These are phyloP conservation scores for Lachancea sp. DNA, from an alignment of 805 yeast genomes.

Conservation along the genomic window DNA sequence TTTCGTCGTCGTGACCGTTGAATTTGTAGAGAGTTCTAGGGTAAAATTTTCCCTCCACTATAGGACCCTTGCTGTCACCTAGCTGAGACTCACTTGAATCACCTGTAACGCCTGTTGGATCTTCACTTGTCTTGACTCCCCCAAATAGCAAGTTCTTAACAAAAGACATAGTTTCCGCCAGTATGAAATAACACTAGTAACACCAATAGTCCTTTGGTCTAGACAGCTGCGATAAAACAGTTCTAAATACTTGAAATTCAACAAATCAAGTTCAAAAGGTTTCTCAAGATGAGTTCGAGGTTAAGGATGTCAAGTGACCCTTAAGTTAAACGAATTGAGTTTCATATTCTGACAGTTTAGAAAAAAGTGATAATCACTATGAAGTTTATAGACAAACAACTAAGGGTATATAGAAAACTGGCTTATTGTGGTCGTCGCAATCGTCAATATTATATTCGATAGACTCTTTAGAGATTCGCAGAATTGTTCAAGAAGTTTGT, in stretches of 20 bases:
- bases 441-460: no score
- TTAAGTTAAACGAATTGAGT: constrained; percentile 4
- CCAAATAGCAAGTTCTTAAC: constrained; percentile 30
- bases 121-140: constrained; percentile 30
- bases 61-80: constrained; percentile 29
- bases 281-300: background rate
- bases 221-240: no score
- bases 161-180: constrained; percentile 28
- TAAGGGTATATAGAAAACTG: no score
- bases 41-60: constrained; percentile 50
- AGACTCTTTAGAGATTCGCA: no score
- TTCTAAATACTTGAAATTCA: no score
- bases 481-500: no score
- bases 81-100: constrained; percentile 8
- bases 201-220: no score
- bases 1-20: constrained; percentile 75
- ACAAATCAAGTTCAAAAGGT: no score
- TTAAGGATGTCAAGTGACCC: background rate
- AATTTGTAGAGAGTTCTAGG: constrained; percentile 66
- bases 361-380: background rate
- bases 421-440: no score
- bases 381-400: no score
- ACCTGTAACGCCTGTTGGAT: constrained; percentile 30
- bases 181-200: background rate
- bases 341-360: background rate